Base-by-base conservation (phyloP, 2,329 filamentous ascomycete species). In the Dactylellina parvicollis region DNA sequence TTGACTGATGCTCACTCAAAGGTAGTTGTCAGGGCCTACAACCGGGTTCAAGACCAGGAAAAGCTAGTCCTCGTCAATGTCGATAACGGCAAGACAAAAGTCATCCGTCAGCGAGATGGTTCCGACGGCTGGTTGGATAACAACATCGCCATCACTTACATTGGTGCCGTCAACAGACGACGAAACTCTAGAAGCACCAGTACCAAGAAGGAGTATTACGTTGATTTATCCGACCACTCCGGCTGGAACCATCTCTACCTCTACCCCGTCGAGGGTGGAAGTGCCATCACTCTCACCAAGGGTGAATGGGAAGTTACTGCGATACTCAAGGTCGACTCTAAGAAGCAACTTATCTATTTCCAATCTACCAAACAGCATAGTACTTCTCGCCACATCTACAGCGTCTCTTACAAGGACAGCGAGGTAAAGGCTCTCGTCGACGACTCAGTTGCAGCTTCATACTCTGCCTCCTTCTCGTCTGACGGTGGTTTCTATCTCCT, bases 161-260 rank as follows among this genome's bases (percentile, higher is more conserved):
- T 85, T 14, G 84, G 84, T 10, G 64, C 79, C 1, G 65, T 82
- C 50, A 77, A 80, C 18, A 75, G 52, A 77, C 50, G 59, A 52
- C 50, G 52, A 38, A 57, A 12, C 30, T 26, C 38, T 16, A 44
- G 60, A 38, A 38, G 34, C 2, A 49, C 30, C 14, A 73, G 24
- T 4, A 38, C 59, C 2, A 80, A 80, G 38, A 77, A 79, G 1
- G 73, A 76, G 8, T 89, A 88, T 79, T 91, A 90, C 77, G 81
- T 90, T 12, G 89, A 91, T 76, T 79, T 89, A 1, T 90, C 87
- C 0, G 89, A 91, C 62, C 84, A 86, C 74, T 86, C 85, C 4
- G 88, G 88, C 16, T 89, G 85, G 86, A 84, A 83, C 28, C 89
- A 91, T 77, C 81, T 90, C 47, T 90, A 90, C 77, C 81, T 90